Evolutionary conservation across 192 early-diverging fungal genomes (phyloP).

Genomic region (Diversispora eburnea): DNA sequence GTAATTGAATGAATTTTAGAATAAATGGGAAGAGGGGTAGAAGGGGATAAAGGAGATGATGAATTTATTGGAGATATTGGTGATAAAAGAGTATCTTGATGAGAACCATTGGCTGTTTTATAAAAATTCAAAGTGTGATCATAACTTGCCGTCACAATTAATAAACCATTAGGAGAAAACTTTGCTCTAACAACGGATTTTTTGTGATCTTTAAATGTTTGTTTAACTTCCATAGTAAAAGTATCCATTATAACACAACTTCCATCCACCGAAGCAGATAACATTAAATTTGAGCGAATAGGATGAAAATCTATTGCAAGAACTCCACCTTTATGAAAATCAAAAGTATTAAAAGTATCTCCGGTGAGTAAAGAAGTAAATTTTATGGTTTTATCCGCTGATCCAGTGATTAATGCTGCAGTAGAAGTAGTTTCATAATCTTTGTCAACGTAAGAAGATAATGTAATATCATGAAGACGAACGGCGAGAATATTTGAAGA

Average conservation of each 20-base stretch:
- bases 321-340: conserved; percentile 56
- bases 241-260: conserved; percentile 44
- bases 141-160: conserved; percentile 63
- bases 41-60: not conserved
- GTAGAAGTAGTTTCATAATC: conserved; percentile 29
- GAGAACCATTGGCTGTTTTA: conserved; percentile 11
- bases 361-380: conserved; percentile 44
- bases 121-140: conserved; percentile 69
- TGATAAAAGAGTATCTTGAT: conserved; percentile 3
- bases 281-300: conserved; percentile 41
- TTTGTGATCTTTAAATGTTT: conserved; percentile 63
- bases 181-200: conserved; percentile 64
- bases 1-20: conserved; percentile 33
- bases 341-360: conserved; percentile 36
- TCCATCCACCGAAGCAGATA: conserved; percentile 56
- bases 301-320: conserved; percentile 67
- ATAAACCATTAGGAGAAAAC: conserved; percentile 60
- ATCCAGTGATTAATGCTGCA: conserved; percentile 45
- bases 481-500: conserved; percentile 56
- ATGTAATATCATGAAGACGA: conserved; percentile 32
- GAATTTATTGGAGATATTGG: conserved; percentile 38
- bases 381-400: conserved; percentile 61
- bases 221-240: conserved; percentile 39
- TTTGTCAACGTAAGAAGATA: conserved; percentile 32
- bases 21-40: conserved; percentile 2